These are phyloP conservation scores for Sugiyamaella boreocaroliniensis DNA, from an alignment of 805 yeast species.

Conservation along the genomic window DNA sequence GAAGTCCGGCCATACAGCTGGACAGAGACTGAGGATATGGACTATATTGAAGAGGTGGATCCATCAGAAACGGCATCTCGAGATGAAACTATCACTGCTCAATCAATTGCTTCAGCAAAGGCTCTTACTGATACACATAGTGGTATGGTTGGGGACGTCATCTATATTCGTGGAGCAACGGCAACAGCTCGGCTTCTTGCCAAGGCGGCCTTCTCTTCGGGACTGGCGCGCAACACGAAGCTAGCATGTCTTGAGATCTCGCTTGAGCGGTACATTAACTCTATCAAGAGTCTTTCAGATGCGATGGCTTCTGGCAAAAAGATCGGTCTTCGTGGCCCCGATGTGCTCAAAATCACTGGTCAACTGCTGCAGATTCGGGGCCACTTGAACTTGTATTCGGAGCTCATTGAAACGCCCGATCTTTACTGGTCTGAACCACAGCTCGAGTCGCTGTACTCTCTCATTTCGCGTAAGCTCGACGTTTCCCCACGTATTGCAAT, in stretches of 20 bases:
- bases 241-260: conserved; percentile 71
- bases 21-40: conserved; percentile 81
- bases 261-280: conserved; percentile 58
- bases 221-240: conserved; percentile 79
- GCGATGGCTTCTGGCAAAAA: conserved; percentile 54
- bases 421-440: conserved; percentile 89
- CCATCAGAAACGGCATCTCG: not conserved
- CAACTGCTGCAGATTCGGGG: conserved; percentile 70
- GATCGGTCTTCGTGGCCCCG: conserved; percentile 41
- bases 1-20: conserved; percentile 41
- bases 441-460: conserved; percentile 66
- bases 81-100: not conserved
- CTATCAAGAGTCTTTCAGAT: conserved; percentile 60
- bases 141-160: conserved; percentile 60
- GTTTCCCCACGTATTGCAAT: conserved; percentile 71
- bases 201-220: conserved; percentile 84
- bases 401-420: conserved; percentile 87
- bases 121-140: conserved; percentile 21
- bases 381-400: conserved; percentile 76
- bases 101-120: not conserved
- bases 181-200: conserved; percentile 51
- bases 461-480: conserved; percentile 66
- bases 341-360: conserved; percentile 66
- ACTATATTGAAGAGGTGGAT: conserved; percentile 46
- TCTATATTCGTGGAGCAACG: conserved; percentile 52